These are phyloP conservation scores for Creolimax fragrantissima DNA, from an alignment of 78 protist species.

Conservation along the genomic window DNA sequence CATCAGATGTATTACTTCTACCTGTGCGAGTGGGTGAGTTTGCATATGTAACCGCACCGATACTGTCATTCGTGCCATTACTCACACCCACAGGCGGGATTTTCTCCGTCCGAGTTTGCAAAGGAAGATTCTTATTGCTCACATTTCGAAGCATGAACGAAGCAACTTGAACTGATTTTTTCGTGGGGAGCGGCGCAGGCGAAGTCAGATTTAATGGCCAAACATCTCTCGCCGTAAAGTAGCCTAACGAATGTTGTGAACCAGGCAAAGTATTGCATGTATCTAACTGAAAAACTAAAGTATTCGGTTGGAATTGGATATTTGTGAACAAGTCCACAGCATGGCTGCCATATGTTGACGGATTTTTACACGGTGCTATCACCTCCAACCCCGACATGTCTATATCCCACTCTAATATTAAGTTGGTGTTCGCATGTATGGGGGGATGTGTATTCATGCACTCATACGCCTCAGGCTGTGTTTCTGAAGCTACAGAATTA, in stretches of 20 bases:
- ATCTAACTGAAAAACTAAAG: neutral
- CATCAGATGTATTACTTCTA: too few species aligned
- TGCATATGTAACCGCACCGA: neutral
- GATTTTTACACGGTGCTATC: neutral
- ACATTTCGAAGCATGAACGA: neutral
- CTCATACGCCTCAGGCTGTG: neutral
- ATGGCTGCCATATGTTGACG: neutral
- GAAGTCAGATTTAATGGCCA: neutral
- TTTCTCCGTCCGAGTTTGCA: neutral
- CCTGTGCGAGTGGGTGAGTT: too few species aligned
- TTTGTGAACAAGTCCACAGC: neutral
- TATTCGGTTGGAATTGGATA: neutral
- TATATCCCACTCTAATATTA: neutral
- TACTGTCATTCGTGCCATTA: neutral
- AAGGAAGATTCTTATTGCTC: neutral
- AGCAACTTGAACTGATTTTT: too few species aligned
- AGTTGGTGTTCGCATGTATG: neutral
- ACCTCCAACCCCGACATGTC: neutral
- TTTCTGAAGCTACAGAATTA: too few species aligned
- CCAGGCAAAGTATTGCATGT: neutral
- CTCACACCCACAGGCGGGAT: neutral
- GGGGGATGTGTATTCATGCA: neutral
- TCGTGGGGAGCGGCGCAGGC: too few species aligned
- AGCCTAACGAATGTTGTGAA: neutral
- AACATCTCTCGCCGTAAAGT: neutral